Percentiles rank a stretch among this genome's conserved stretches.
These are phyloP conservation scores for Pyrenophora graminea DNA, from an alignment of 2,329 filamentous ascomycete genomes.

Conservation along the genomic window DNA sequence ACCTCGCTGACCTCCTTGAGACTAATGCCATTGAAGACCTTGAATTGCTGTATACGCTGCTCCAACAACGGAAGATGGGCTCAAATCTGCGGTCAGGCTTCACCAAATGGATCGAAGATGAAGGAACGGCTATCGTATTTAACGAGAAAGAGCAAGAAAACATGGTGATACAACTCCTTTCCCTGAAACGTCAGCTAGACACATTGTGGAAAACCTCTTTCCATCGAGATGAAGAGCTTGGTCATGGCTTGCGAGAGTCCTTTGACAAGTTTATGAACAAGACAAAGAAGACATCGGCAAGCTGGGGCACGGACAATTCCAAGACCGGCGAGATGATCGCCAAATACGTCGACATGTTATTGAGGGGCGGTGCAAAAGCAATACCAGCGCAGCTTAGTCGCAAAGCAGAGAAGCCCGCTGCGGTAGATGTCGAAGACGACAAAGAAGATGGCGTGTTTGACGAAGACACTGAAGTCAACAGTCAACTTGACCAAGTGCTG, in stretches of 20 bases:
- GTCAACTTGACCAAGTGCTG: constrained; percentile 87
- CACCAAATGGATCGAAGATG: constrained; percentile 74
- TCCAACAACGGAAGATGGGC: constrained; percentile 73
- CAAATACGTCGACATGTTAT: constrained; percentile 88
- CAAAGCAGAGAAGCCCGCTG: constrained; percentile 57
- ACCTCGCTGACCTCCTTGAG: constrained; percentile 74
- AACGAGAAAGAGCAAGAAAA: constrained; percentile 77
- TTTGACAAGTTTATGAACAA: constrained; percentile 95
- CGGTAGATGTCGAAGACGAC: constrained; percentile 65
- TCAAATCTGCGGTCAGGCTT: constrained; percentile 73
- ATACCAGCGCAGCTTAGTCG: constrained; percentile 71
- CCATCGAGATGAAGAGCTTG: constrained; percentile 73
- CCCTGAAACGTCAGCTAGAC: constrained; percentile 79
- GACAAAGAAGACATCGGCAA: constrained; percentile 68
- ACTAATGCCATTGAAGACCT: constrained; percentile 71
- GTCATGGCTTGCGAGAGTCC: constrained; percentile 77
- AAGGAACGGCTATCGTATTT: constrained; percentile 77
- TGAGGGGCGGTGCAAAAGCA: constrained; percentile 85
- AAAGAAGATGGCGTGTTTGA: constrained; percentile 69
- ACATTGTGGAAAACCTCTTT: constrained; percentile 78
- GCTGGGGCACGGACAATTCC: constrained; percentile 80
- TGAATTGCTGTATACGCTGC: constrained; percentile 75
- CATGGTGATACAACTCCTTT: constrained; percentile 83
- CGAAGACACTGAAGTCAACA: constrained; percentile 89
- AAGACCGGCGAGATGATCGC: constrained; percentile 99